Percentiles rank a stretch among this genome's conserved stretches.
Conservation (phyloP, 1,284 basidiomycete species). For the Coniferiporia sulphurascens region DNA sequence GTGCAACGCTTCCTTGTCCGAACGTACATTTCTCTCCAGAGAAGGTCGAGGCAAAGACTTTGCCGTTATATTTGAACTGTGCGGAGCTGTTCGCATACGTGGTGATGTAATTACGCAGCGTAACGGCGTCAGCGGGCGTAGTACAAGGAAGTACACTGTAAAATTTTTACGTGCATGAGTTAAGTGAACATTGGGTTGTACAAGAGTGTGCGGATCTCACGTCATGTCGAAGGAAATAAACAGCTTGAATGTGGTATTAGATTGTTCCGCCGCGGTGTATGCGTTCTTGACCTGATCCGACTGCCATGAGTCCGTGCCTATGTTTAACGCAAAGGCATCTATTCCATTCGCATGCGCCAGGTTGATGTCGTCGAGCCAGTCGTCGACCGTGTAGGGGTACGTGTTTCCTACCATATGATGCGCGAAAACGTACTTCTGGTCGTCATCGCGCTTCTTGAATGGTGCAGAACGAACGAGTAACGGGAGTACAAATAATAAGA, state of each 20-base stretch:
- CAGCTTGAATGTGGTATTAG: constrained; percentile 62
- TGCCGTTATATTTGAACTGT: constrained; percentile 55
- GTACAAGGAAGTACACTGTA: constrained; percentile 53
- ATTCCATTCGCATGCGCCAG: constrained; percentile 57
- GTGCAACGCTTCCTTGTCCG: constrained; percentile 45
- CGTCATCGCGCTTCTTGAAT: background rate
- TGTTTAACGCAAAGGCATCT: constrained; percentile 65
- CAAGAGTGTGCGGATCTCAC: constrained; percentile 30
- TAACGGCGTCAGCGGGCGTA: constrained; percentile 45
- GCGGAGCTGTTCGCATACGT: constrained; percentile 55
- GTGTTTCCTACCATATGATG: constrained; percentile 70
- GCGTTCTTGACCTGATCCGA: constrained; percentile 58
- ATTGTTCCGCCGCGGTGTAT: constrained; percentile 54
- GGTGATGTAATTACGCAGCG: constrained; percentile 56
- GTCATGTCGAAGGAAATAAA: constrained; percentile 82
- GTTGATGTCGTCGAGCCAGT: constrained; percentile 54
- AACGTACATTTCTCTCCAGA: constrained; percentile 73
- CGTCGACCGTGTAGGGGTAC: constrained; percentile 52
- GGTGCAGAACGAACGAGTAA: background rate
- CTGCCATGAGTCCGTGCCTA: constrained; percentile 66
- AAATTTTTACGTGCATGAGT: constrained; percentile 9
- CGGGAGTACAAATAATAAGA: background rate
- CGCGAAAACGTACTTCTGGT: constrained; percentile 52
- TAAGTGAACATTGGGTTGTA: background rate
- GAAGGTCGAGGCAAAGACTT: constrained; percentile 73